Percentiles rank a stretch among this genome's conserved stretches.
Conservation (phyloP, 2,329 filamentous ascomycete genomes). For the Aspergillus sp. region DNA sequence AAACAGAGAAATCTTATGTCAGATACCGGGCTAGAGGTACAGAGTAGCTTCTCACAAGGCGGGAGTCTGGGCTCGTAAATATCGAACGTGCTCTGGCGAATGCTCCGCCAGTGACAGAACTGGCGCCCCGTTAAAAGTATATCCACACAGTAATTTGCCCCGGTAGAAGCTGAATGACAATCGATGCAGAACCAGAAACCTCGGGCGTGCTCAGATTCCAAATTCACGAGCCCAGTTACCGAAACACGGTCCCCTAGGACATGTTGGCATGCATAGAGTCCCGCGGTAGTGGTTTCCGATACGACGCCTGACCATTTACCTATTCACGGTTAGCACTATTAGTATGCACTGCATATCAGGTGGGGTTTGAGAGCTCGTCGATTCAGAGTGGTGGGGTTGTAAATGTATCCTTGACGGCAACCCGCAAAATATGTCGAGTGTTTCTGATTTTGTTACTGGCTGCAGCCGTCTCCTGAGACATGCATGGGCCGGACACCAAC, state of each 20-base stretch:
- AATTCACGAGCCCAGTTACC: background rate
- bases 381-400: background rate
- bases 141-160: no score
- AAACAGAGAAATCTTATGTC: no score
- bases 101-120: no score
- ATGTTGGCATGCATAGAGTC: background rate
- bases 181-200: background rate
- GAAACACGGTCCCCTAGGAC: background rate
- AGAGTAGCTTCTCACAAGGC: no score
- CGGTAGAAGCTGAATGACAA: background rate
- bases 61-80: no score
- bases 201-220: no score
- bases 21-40: no score
- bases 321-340: background rate
- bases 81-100: no score
- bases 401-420: background rate
- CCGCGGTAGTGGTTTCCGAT: background rate
- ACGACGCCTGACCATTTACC: background rate
- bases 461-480: constrained; percentile 1
- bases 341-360: no score
- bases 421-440: no score
- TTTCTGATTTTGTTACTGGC: background rate
- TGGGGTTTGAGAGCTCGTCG: background rate
- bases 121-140: no score
- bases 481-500: background rate